Conservation (phyloP, 2,329 filamentous ascomycete genomes). For the Colletotrichum sp. region DNA sequence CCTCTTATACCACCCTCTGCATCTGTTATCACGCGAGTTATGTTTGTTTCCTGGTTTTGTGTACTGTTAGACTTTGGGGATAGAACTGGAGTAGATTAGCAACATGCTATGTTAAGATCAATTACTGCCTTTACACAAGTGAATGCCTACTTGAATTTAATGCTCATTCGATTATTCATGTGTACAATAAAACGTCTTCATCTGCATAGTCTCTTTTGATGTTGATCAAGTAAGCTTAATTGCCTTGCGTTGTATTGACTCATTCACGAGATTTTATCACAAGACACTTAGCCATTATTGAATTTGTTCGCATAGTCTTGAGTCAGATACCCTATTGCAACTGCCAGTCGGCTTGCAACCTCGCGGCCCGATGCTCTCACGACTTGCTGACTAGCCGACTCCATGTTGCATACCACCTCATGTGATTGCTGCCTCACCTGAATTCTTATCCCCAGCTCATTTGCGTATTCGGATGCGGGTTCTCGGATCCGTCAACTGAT, state of each 20-base stretch:
- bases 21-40: background rate
- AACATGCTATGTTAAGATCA: background rate
- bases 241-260: background rate
- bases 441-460: background rate
- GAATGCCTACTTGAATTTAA: too few relatives aligned
- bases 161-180: background rate
- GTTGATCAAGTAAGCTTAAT: background rate
- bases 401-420: background rate
- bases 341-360: background rate
- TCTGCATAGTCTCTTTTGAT: background rate
- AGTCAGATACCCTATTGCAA: background rate
- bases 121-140: background rate
- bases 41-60: constrained; percentile 1
- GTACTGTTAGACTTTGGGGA: background rate
- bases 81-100: background rate
- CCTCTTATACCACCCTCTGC: constrained; percentile 3
- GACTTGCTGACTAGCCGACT: background rate
- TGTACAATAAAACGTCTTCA: background rate
- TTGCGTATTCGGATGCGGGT: background rate
- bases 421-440: background rate
- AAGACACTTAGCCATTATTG: background rate
- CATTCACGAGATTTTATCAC: background rate
- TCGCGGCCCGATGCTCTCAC: background rate
- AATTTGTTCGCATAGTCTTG: background rate
- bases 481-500: background rate